These are phyloP conservation scores for Sambucus nigra DNA, from an alignment of 129 eudicot species.

Conservation along the genomic window DNA sequence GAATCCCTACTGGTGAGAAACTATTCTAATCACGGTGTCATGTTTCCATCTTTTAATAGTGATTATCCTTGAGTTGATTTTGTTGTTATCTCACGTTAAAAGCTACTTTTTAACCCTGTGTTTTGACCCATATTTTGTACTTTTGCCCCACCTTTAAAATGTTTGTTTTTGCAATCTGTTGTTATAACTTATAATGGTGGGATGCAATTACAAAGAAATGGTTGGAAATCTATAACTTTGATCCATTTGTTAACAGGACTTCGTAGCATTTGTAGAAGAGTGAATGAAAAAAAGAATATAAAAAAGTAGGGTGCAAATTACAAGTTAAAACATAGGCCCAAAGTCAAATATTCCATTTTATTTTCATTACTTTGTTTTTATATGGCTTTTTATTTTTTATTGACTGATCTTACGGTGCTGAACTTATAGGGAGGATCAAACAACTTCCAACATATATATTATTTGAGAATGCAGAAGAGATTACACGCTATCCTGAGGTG, in stretches of 20 bases:
- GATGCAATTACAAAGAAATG: no score
- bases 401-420: slow-evolving; percentile 2
- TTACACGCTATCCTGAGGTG: slow-evolving; percentile 54
- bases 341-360: background rate
- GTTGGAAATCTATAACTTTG: no score
- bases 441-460: slow-evolving; percentile 80
- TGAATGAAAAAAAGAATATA: no score
- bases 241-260: no score
- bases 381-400: slow-evolving; percentile 3
- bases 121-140: no score
- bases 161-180: no score
- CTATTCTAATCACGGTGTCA: slow-evolving; percentile 3
- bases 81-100: background rate
- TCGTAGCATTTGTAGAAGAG: no score
- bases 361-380: background rate
- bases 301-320: no score
- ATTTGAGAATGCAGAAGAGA: slow-evolving; percentile 60
- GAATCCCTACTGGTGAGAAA: slow-evolving; percentile 58
- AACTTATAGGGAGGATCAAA: slow-evolving; percentile 40
- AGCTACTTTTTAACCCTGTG: background rate
- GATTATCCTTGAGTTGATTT: background rate
- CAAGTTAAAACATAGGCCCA: no score
- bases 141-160: no score
- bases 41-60: background rate
- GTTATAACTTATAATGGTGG: no score